A percentile compares a stretch with the other conserved stretches of the same genome.
Evolutionary conservation across 495 filamentous ascomycete species (phyloP).

Genomic region (Letharia columbiana): DNA sequence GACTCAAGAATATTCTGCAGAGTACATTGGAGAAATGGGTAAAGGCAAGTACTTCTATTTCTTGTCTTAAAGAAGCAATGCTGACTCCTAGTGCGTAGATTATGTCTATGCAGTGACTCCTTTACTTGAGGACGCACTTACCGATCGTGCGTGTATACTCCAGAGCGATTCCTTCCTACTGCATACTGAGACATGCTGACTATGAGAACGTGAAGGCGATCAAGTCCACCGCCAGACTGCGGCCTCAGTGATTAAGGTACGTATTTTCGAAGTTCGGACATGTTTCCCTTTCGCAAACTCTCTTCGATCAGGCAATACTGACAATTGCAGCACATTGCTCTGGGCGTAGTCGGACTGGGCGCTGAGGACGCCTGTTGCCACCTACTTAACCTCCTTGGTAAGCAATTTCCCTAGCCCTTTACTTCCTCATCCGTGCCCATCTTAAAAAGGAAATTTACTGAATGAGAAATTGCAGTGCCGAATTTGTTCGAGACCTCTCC

Average conservation of each 20-base stretch:
- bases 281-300: no score
- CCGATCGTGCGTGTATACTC: slow-evolving; percentile 51
- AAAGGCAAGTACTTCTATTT: no score
- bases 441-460: background rate
- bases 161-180: no score
- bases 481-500: slow-evolving; percentile 98
- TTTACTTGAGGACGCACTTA: slow-evolving; percentile 93
- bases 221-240: slow-evolving; percentile 98
- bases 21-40: background rate
- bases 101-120: slow-evolving; percentile 89
- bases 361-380: slow-evolving; percentile 98
- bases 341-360: slow-evolving; percentile 93
- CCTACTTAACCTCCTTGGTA: slow-evolving; percentile 83
- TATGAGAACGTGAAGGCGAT: slow-evolving; percentile 36
- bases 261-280: no score
- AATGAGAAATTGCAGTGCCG: slow-evolving; percentile 36
- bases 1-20: background rate
- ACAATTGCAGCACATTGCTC: slow-evolving; percentile 58
- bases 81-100: background rate
- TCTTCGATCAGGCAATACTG: no score
- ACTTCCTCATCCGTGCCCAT: background rate
- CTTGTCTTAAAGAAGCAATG: background rate
- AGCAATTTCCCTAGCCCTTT: background rate
- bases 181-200: no score
- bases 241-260: slow-evolving; percentile 33